These are phyloP conservation scores for Colletotrichum musae DNA, from an alignment of 2,329 filamentous ascomycete species.

Conservation along the genomic window DNA sequence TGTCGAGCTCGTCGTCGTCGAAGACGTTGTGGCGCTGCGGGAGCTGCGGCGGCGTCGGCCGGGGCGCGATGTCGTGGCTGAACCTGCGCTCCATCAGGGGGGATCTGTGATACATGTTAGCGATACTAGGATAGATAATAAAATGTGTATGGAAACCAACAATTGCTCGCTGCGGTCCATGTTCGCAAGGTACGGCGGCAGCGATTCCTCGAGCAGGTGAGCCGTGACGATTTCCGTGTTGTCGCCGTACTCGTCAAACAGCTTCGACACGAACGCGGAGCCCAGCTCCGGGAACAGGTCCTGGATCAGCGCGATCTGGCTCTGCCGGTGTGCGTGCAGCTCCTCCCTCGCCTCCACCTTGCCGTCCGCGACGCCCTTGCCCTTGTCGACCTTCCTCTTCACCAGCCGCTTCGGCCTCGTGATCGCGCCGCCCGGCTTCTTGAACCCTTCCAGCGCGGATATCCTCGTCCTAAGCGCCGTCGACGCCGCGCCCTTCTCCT, in stretches of 20 bases:
- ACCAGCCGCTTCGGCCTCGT: slow-evolving; percentile 64
- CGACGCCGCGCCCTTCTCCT: slow-evolving; percentile 63
- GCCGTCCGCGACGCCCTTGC: slow-evolving; percentile 66
- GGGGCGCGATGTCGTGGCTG: slow-evolving; percentile 65
- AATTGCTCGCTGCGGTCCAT: slow-evolving; percentile 77
- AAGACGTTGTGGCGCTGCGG: slow-evolving; percentile 80
- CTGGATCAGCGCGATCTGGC: slow-evolving; percentile 89
- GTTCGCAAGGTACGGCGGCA: slow-evolving; percentile 77
- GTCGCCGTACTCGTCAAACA: slow-evolving; percentile 85
- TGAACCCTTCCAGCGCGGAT: slow-evolving; percentile 71
- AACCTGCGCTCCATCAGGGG: slow-evolving; percentile 34
- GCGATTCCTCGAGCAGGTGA: slow-evolving; percentile 83
- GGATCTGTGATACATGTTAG: slow-evolving; percentile 44
- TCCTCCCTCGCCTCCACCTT: slow-evolving; percentile 56
- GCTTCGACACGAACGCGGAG: slow-evolving; percentile 82
- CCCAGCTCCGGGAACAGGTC: slow-evolving; percentile 93
- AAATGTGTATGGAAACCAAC: slow-evolving; percentile 54
- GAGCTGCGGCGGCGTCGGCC: slow-evolving; percentile 68
- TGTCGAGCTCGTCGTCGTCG: slow-evolving; percentile 85
- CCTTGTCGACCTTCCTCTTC: slow-evolving; percentile 74
- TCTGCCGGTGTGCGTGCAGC: slow-evolving; percentile 85
- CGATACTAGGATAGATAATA: not conserved
- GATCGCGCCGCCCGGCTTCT: slow-evolving; percentile 66
- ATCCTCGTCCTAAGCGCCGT: slow-evolving; percentile 73
- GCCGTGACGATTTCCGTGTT: slow-evolving; percentile 85